Base-by-base conservation (phyloP, 345 rosid genomes). In the Euphorbia tirucalli region DNA sequence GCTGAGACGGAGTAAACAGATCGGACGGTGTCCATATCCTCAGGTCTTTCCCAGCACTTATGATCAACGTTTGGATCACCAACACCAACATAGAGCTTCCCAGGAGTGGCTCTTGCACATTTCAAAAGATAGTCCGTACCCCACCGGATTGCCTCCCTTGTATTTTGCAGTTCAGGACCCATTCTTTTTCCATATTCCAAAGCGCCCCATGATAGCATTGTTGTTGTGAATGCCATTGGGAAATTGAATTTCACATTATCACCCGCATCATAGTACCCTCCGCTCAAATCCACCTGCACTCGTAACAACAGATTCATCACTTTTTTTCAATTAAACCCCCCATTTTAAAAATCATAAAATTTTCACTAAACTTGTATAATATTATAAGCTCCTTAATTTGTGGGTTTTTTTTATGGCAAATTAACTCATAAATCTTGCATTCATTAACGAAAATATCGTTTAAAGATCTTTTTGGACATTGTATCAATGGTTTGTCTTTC, bases 181-280 rank as follows among this genome's bases (percentile, higher is more conserved):
- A 91, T 61, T 70, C 74, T 80, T 74, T 79, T 88, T 16, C 94
- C 97, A 48, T 87, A 93, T 71, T 93, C 98, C 2, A 93, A 85
- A 14, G 93, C 71, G 52, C 96, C 71, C 98, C 98, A 93, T 49
- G 97, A 86, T 7, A 93, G 88, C 94, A 93, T 86, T 18, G 98
- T 93, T 59, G 98, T 86, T 55, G 94, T 84, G 82, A 85, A 93
- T 22, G 98, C 97, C 97, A 93, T 93, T 18, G 98, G 98, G 72
- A 93, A 87, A 68, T 91, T 91, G 80, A 93, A 93, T 81, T 91
- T 93, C 27, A 91, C 86, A 22, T 93, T 93, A 80, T 93, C 98
- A 7, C 98, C 97, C 0, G 98, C 98, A 39, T 93, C 97, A 13
- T 91, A 93, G 84, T 93, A 93, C 11, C 98, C 98, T 50, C 98